phyloP scores from a whole-genome alignment of 2,329 filamentous ascomycete genomes.

The Colletotrichum spinosum region DNA sequence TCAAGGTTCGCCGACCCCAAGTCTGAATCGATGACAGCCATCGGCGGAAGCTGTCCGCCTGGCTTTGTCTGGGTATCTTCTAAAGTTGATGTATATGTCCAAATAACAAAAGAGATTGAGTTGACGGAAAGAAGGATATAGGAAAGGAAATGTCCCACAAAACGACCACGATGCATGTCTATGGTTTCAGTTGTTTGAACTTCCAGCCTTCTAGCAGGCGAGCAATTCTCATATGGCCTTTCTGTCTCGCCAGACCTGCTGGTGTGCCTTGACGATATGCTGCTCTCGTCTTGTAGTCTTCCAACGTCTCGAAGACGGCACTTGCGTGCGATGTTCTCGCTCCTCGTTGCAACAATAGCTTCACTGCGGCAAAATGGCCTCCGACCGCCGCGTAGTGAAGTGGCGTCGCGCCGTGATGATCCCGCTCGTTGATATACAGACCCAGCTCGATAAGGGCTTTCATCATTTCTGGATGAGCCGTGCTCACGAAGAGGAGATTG shows the following conservation, averaged over 20 bases:
- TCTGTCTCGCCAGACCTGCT: conserved; percentile 41
- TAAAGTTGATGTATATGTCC: no score
- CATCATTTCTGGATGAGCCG: conserved; percentile 35
- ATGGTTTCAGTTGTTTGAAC: conserved; percentile 1
- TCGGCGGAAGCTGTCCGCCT: no score
- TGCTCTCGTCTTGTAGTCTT: conserved; percentile 35
- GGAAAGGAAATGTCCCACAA: no score
- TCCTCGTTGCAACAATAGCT: conserved; percentile 42
- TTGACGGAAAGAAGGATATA: no score
- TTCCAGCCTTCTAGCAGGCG: conserved; percentile 38
- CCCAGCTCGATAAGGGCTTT: conserved; percentile 39
- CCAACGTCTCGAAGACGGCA: conserved; percentile 40
- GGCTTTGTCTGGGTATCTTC: no score
- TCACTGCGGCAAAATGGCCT: conserved; percentile 41
- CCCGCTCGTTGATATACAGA: conserved; percentile 41
- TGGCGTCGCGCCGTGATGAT: conserved; percentile 41
- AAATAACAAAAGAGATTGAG: no score
- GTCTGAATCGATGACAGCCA: no score
- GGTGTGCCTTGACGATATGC: conserved; percentile 42
- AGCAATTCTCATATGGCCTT: conserved; percentile 35
- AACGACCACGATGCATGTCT: no score
- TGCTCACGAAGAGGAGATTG: conserved; percentile 40
- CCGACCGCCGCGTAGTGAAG: conserved; percentile 43
- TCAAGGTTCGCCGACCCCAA: no score
- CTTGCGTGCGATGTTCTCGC: conserved; percentile 39